Percentiles rank a stretch among this genome's conserved stretches.
Conservation (phyloP, 2,329 filamentous ascomycete species). For the Salinomyces thailandicus region DNA sequence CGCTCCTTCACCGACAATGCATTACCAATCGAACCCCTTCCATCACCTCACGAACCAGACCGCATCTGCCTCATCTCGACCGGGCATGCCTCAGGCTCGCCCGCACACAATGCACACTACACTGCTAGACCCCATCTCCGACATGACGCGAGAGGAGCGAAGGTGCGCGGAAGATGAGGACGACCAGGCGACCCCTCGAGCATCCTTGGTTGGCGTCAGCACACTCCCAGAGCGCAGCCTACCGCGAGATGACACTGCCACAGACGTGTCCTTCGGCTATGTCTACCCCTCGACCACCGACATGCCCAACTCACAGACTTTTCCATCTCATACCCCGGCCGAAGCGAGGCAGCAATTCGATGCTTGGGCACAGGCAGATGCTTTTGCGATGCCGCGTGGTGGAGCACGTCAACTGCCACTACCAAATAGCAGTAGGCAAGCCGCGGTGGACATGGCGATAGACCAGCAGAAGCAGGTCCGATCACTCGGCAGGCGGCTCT, state of each 20-base stretch:
- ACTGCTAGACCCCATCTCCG: neutral
- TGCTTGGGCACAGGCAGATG: neutral
- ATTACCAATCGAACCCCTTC: no score
- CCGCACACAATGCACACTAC: neutral
- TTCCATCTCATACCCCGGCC: neutral
- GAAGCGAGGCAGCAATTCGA: neutral
- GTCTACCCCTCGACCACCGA: neutral
- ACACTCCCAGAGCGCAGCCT: conserved; percentile 2
- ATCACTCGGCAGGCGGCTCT: conserved; percentile 7
- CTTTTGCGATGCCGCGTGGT: neutral
- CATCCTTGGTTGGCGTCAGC: conserved; percentile 1
- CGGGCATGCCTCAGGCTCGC: neutral
- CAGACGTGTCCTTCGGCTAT: conserved; percentile 12
- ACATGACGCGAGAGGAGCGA: neutral
- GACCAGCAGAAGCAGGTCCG: conserved; percentile 1
- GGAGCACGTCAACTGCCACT: neutral
- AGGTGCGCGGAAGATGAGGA: conserved; percentile 1
- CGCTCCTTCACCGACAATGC: no score
- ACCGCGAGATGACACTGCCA: conserved; percentile 22
- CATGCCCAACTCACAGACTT: neutral
- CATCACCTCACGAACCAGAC: no score
- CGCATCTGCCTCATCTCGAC: no score
- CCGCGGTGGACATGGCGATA: neutral
- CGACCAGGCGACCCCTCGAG: conserved; percentile 5
- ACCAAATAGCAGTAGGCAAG: neutral